These are phyloP conservation scores for Pythium aquatile DNA, from an alignment of 352 stramenopile genomes.

Conservation along the genomic window DNA sequence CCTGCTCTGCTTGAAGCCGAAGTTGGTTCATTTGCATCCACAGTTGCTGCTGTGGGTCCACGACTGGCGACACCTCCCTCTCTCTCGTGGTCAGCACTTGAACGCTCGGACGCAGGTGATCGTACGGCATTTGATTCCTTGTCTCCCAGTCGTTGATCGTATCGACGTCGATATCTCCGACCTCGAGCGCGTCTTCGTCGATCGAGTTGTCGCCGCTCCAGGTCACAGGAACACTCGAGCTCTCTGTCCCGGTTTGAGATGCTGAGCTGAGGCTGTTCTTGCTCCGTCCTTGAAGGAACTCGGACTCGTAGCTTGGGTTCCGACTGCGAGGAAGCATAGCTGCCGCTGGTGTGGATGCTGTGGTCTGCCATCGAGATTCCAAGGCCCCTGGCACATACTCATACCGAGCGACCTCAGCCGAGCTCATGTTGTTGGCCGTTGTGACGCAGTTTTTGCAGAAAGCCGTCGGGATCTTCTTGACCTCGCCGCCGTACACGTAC, in stretches of 20 bases:
- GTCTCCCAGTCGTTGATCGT: constrained; percentile 11
- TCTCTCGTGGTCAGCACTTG: not conserved
- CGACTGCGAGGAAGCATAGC: constrained; percentile 9
- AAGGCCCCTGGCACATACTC: constrained; percentile 23
- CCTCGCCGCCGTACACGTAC: constrained; percentile 10
- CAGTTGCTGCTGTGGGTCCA: constrained; percentile 27
- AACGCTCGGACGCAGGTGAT: not conserved
- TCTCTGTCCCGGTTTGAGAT: not conserved
- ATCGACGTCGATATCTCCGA: constrained; percentile 17
- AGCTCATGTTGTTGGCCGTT: constrained; percentile 16
- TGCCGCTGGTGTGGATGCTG: not conserved
- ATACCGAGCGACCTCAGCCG: constrained; percentile 23
- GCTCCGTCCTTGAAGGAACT: not conserved
- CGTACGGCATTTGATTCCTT: constrained; percentile 1
- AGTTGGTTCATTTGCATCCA: constrained; percentile 54
- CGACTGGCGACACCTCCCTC: constrained; percentile 11
- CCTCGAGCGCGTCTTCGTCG: constrained; percentile 3
- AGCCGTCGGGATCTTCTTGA: constrained; percentile 16
- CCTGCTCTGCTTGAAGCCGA: constrained; percentile 47
- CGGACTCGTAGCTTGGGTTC: not conserved
- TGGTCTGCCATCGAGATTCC: not conserved
- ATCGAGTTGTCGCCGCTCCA: constrained; percentile 14
- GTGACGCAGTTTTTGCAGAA: constrained; percentile 39
- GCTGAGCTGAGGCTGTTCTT: not conserved
- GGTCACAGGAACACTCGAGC: constrained; percentile 3